Percentiles rank a stretch among this genome's conserved stretches.
Evolutionary conservation across 208 protist species (phyloP).

Genomic region (Lotmaria passim): DNA sequence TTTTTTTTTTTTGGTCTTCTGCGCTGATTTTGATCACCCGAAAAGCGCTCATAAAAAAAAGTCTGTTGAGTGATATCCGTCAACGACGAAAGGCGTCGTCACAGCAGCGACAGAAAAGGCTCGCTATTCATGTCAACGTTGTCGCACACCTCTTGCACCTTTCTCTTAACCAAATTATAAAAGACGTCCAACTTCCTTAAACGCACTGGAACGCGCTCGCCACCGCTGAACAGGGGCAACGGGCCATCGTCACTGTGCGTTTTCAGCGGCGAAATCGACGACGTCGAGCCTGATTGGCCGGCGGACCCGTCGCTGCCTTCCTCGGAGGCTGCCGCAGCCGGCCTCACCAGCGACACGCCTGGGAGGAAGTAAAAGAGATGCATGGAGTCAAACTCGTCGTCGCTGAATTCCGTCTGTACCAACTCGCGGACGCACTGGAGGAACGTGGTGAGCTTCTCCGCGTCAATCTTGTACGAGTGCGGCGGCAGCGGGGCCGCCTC

Average conservation of each 20-base stretch:
- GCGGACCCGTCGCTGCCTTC: neutral
- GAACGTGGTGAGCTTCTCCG: conserved; percentile 35
- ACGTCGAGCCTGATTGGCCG: neutral
- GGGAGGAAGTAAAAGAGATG: conserved; percentile 59
- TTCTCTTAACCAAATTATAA: conserved; percentile 37
- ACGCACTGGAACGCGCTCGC: conserved; percentile 42
- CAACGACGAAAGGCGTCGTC: too few relatives aligned
- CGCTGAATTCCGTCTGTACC: conserved; percentile 36
- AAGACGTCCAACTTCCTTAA: conserved; percentile 49
- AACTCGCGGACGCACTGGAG: conserved; percentile 42
- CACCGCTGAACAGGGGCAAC: conserved; percentile 54
- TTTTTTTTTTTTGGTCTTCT: conserved; percentile 2
- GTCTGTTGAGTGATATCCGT: too few relatives aligned
- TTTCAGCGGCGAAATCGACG: neutral
- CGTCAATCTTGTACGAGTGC: conserved; percentile 28
- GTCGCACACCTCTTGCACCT: conserved; percentile 44
- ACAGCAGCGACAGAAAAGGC: conserved; percentile 19
- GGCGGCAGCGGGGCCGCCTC: conserved; percentile 1
- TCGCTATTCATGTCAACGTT: conserved; percentile 20
- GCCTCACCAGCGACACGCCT: conserved; percentile 39
- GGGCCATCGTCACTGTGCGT: neutral
- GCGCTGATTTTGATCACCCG: too few relatives aligned
- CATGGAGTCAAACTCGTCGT: conserved; percentile 54
- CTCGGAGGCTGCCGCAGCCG: neutral
- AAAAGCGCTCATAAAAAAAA: too few relatives aligned